Percentiles rank a stretch among this genome's conserved stretches.
These are phyloP conservation scores for Suillus weaverae DNA, from an alignment of 768 basidiomycete species.

Conservation along the genomic window DNA sequence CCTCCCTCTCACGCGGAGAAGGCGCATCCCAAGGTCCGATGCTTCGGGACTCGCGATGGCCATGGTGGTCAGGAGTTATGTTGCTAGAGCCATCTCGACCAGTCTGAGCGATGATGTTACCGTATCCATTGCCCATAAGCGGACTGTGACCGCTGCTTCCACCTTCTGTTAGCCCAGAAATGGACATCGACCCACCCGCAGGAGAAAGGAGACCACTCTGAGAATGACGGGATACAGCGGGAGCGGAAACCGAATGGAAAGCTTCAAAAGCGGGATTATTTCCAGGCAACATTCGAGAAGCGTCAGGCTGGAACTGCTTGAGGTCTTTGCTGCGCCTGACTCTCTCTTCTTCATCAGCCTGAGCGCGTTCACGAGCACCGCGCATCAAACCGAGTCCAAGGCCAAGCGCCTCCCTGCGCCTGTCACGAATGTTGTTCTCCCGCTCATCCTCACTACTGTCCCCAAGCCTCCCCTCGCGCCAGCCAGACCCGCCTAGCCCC, in stretches of 20 bases:
- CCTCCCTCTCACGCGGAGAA: conserved; percentile 33
- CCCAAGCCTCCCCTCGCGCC: conserved; percentile 37
- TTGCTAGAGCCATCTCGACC: conserved; percentile 24
- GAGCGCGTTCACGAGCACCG: conserved; percentile 61
- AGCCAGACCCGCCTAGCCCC: conserved; percentile 42
- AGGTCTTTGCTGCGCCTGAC: conserved; percentile 56
- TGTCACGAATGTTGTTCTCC: conserved; percentile 44
- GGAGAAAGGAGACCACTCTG: conserved; percentile 26
- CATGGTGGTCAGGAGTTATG: neutral
- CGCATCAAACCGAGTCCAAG: conserved; percentile 40
- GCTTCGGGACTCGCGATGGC: conserved; percentile 18
- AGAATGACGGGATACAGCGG: conserved; percentile 23
- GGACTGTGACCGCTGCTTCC: conserved; percentile 17
- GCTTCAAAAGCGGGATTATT: conserved; percentile 67
- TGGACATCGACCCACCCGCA: conserved; percentile 12
- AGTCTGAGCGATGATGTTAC: conserved; percentile 28
- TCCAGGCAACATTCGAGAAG: conserved; percentile 39
- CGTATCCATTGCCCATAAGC: conserved; percentile 25
- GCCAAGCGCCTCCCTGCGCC: conserved; percentile 42
- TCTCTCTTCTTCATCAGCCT: conserved; percentile 58
- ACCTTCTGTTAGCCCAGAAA: conserved; percentile 18
- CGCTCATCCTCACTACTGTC: conserved; percentile 37
- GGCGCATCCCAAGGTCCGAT: conserved; percentile 36
- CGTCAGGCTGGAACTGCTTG: conserved; percentile 39
- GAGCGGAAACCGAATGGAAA: conserved; percentile 61